Evolutionary conservation across 805 yeast genomes (phyloP), one percentile per base, ranked within the genome.

Genomic region (Cyberlindnera americana): DNA sequence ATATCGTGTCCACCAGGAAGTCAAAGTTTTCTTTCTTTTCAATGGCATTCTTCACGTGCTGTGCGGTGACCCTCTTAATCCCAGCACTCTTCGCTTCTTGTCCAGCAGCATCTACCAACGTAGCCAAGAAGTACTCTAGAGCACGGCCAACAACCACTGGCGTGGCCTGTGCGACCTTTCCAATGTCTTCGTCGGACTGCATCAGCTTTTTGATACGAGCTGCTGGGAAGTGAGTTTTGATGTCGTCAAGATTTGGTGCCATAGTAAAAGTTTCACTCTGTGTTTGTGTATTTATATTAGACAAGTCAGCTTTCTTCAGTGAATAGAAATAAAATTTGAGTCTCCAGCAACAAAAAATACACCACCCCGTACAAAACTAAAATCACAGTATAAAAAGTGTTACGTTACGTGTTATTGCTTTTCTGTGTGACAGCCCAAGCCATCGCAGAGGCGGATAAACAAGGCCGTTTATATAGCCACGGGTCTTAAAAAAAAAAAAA

Each of bases 131-230:
- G 45, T 88, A 75, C 65, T 93, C 98, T 37, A 93, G 69, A 0
- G 99, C 96, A 47, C 96, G 76, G 7, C 98, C 97, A 8, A 93
- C 96, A 14, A 91, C 91, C n/a, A 91, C 84, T 0, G 99, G 99
- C 3, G 99, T 95, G 2, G 96, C 97, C 58, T 90, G 97, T 4
- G 99, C 96, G 5, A 93, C 98, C 59, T 93, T 93, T 3, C 99
- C 99, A 32, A 93, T 90, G 48, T 93, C 99, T 48, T 93, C 99
- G 62, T 93, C 99, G 21, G 95, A 81, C 59, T 93, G 99, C 96
- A 93, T 91, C 43, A 93, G 78, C 54, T 93, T 87, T 69, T 93
- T 93, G 54, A 93, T 89, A 47, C 98, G 77, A 3, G 98, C 98
- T 5, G 89, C 84, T 5, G 95, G 95, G 61, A 85, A 85, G 57